phyloP scores from a whole-genome alignment of 177 flowering plant genomes.

The Vitis hybrid region DNA sequence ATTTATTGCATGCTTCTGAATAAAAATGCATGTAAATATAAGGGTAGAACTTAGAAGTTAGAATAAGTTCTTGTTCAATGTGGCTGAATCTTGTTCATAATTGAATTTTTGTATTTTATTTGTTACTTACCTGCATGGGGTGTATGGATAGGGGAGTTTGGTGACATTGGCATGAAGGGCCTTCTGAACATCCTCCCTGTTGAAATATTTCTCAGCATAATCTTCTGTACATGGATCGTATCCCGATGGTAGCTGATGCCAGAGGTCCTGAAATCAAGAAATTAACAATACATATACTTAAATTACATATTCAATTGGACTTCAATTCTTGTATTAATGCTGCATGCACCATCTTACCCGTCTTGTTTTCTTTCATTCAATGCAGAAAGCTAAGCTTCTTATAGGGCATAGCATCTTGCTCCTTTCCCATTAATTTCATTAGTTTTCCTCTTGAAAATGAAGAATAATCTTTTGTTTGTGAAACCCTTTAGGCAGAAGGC shows the following conservation, averaged over 20 bases:
- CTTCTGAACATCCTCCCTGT: conserved; percentile 69
- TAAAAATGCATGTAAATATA: no score
- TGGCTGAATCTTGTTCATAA: no score
- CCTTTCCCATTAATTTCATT: no score
- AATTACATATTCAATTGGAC: background rate
- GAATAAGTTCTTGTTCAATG: no score
- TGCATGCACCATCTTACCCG: no score
- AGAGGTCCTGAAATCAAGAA: conserved; percentile 35
- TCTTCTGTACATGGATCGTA: conserved; percentile 53
- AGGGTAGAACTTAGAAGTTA: no score
- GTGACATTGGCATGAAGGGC: conserved; percentile 84
- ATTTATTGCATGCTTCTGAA: no score
- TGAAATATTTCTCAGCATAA: conserved; percentile 50
- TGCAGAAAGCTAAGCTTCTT: no score
- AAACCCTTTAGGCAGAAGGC: background rate
- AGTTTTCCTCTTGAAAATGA: background rate
- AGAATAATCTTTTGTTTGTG: no score
- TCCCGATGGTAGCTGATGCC: conserved; percentile 48
- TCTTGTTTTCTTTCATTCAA: no score
- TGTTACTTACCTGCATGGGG: conserved; percentile 58
- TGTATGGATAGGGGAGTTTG: conserved; percentile 54
- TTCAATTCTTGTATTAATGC: no score
- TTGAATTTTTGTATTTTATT: background rate
- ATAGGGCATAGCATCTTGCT: no score
- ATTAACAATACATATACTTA: background rate